These are phyloP conservation scores for Paraurostyla sp. DNA, from an alignment of 73 alveolate species.

Conservation along the genomic window DNA sequence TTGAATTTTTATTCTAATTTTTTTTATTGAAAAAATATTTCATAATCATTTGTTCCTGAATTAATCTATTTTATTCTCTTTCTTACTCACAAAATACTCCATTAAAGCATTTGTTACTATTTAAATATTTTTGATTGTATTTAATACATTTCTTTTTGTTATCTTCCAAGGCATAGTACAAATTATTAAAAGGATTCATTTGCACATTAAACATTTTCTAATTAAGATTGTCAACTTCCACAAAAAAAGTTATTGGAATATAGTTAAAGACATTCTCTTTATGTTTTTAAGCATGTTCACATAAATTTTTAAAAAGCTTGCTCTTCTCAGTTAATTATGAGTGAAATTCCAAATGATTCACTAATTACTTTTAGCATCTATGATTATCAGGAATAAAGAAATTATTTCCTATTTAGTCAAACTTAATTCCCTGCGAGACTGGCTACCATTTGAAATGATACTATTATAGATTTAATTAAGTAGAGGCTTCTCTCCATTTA, in stretches of 20 bases:
- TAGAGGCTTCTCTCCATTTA: conserved; percentile 73
- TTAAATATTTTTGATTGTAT: too few relatives aligned
- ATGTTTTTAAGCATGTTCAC: conserved; percentile 76
- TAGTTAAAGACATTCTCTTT: conserved; percentile 86
- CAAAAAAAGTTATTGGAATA: conserved; percentile 85
- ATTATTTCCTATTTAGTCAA: conserved; percentile 72
- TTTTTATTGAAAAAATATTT: too few relatives aligned
- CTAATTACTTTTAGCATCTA: conserved; percentile 73
- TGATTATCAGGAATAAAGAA: neutral
- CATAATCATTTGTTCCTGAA: too few relatives aligned
- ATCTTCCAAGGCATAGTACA: conserved; percentile 65
- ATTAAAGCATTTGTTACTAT: too few relatives aligned
- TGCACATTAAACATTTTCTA: conserved; percentile 41
- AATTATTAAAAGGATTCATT: conserved; percentile 6
- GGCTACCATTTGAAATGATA: conserved; percentile 95
- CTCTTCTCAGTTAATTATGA: conserved; percentile 88
- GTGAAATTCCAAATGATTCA: conserved; percentile 98
- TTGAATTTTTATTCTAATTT: neutral
- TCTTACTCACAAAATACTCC: too few relatives aligned
- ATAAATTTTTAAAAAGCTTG: conserved; percentile 85
- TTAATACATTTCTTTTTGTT: conserved; percentile 53
- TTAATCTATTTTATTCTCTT: too few relatives aligned
- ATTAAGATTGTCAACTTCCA: conserved; percentile 58
- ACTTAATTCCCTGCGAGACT: conserved; percentile 79
- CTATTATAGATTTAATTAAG: conserved; percentile 59